Conservation (phyloP, 2,329 filamentous ascomycete genomes). For the Ophioceras dolichostomum region DNA sequence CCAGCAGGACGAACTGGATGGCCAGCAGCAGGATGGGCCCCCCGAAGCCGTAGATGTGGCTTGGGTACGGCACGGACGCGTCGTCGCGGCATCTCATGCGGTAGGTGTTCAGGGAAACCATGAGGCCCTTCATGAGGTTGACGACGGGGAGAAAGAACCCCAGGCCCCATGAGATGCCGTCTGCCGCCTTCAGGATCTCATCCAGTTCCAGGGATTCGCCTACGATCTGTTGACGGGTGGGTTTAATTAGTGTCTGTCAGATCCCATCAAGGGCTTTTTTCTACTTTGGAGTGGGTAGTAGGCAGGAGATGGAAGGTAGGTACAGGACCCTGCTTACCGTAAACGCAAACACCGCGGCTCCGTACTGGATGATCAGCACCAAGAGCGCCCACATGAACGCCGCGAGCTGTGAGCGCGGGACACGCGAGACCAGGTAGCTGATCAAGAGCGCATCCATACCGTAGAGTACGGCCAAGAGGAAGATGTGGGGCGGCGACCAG, state of each 20-base stretch:
- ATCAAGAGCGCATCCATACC: conserved; percentile 65
- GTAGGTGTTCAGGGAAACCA: conserved; percentile 73
- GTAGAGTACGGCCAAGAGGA: conserved; percentile 69
- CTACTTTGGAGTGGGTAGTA: too few relatives aligned
- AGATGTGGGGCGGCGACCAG: conserved; percentile 72
- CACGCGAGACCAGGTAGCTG: conserved; percentile 70
- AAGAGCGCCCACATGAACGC: conserved; percentile 74
- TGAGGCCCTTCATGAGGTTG: conserved; percentile 42
- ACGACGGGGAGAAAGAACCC: conserved; percentile 67
- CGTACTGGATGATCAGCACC: conserved; percentile 46
- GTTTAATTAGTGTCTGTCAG: conserved; percentile 70
- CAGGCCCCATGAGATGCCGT: conserved; percentile 63
- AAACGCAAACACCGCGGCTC: conserved; percentile 44
- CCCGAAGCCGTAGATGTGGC: conserved; percentile 62
- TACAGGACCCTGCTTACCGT: too few relatives aligned
- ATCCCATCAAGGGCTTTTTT: conserved; percentile 59
- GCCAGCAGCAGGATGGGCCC: conserved; percentile 76
- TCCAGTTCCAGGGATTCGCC: conserved; percentile 44
- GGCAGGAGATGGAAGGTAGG: too few relatives aligned
- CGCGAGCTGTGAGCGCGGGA: conserved; percentile 66
- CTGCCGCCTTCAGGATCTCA: conserved; percentile 50
- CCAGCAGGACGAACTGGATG: conserved; percentile 58
- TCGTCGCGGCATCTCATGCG: conserved; percentile 61
- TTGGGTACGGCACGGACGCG: conserved; percentile 54
- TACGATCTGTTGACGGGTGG: conserved; percentile 51